A percentile compares a stretch with the other conserved stretches of the same genome.
Conservation (phyloP, 139 green algal species). For the Astrephomene gubernaculifera region DNA sequence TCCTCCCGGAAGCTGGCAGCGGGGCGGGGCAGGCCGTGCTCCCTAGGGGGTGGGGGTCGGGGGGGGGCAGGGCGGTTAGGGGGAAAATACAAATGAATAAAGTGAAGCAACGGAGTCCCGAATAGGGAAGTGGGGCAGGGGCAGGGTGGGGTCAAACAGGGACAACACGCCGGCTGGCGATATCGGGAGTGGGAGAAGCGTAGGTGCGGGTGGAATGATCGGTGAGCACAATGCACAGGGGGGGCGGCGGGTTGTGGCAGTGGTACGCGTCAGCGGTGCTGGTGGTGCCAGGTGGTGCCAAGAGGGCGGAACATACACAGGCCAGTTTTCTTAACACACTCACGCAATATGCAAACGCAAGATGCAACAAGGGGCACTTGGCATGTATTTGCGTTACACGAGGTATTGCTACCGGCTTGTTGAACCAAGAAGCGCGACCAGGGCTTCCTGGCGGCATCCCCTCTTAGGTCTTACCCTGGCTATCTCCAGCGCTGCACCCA, state of each 20-base stretch:
- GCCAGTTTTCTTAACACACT: neutral
- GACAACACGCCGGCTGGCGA: neutral
- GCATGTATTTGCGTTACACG: neutral
- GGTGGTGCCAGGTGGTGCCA: too few species aligned
- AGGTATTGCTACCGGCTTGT: neutral
- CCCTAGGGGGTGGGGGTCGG: neutral
- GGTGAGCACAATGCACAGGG: neutral
- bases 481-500: neutral
- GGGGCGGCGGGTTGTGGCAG: neutral
- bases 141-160: neutral
- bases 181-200: neutral
- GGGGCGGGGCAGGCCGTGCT: constrained; percentile 19
- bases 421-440: neutral
- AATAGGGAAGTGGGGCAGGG: neutral
- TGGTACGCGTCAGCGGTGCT: too few species aligned
- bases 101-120: neutral
- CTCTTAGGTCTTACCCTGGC: neutral
- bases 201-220: too few species aligned
- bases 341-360: neutral
- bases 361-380: neutral
- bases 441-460: neutral
- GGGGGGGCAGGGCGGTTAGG: neutral
- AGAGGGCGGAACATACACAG: too few species aligned
- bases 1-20: constrained; percentile 13
- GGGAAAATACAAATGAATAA: neutral